Evolutionary conservation across 2,329 filamentous ascomycete genomes (phyloP), one percentile per base, ranked within the genome.

Genomic region (Coniochaeta hoffmannii): DNA sequence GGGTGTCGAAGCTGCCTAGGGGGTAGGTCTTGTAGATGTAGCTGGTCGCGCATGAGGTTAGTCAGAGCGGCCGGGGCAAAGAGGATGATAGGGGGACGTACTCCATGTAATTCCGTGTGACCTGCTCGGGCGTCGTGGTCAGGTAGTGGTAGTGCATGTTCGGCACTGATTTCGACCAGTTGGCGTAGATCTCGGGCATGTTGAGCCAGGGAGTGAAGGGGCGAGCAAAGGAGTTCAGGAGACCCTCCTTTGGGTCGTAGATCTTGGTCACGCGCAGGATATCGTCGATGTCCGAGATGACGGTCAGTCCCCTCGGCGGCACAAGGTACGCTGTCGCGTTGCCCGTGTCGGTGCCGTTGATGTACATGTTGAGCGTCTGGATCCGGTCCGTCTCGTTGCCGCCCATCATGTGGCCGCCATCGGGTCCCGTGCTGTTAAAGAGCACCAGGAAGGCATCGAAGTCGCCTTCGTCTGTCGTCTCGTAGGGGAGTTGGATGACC

Each of bases 181-280:
- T 89, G 60, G 84, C 81, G 67, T 90, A 92, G 61, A 91, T 85
- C 2, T 84, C 77, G 0, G 88, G 88, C 89, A 92, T 92, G 69
- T 91, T 87, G 76, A 86, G 76, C 88, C 88, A 92, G 0, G 81
- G 76, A 0, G 76, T 79, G 66, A 89, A 92, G 0, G 85, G 76
- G 4, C 82, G 79, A 0, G 88, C 88, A 64, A 92, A 91, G 0
- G 87, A 85, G 71, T 92, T 92, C 11, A 91, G 74, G 0, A 92
- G 74, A 5, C 88, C 89, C 65, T 91, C 80, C 60, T 84, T 82
- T 0, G 88, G 88, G 50, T 88, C 70, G 67, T 89, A 92, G 66
- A 92, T 92, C 69, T 90, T 89, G 55, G 88, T 92, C 1, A 91
- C 73, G n/a, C 88, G 83, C 0, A 91, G 78, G 56, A 90, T 90